Evolutionary conservation across 78 protist genomes (phyloP).

Genomic region (Dictyostelium discoideum): DNA sequence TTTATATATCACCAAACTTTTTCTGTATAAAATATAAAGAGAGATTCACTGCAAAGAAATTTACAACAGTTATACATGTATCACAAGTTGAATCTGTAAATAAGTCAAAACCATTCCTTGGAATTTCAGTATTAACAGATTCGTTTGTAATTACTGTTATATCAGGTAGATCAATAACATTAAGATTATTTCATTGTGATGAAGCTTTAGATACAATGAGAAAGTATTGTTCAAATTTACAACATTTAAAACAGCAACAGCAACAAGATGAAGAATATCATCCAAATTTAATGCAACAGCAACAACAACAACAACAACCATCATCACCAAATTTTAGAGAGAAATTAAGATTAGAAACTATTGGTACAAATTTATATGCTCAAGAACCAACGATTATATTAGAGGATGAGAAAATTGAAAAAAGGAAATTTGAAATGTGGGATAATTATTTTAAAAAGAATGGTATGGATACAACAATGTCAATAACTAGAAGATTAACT

Average conservation of each 20-base stretch:
- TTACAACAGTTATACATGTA: constrained; percentile 54
- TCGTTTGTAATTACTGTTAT: constrained; percentile 11
- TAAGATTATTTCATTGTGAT: constrained; percentile 65
- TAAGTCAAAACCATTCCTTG: constrained; percentile 65
- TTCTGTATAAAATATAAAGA: constrained; percentile 61
- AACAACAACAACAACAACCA: neutral
- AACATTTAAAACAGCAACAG: neutral
- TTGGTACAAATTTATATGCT: constrained; percentile 20
- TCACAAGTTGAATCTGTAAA: constrained; percentile 50
- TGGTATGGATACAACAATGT: constrained; percentile 68
- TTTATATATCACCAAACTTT: constrained; percentile 59
- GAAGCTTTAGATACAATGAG: constrained; percentile 66
- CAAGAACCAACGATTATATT: constrained; percentile 33
- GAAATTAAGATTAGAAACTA: constrained; percentile 31
- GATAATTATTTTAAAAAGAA: constrained; percentile 45
- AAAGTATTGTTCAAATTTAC: constrained; percentile 3
- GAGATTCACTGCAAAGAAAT: constrained; percentile 28
- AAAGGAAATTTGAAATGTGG: constrained; percentile 36
- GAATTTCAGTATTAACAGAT: constrained; percentile 41
- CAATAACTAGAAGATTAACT: constrained; percentile 11
- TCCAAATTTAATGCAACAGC: neutral
- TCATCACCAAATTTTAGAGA: constrained; percentile 7
- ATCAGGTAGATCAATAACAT: neutral
- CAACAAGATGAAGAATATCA: neutral
- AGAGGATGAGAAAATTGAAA: constrained; percentile 24